These are phyloP conservation scores for Wallacemonas collosoma DNA, from an alignment of 208 protist genomes.

Conservation along the genomic window DNA sequence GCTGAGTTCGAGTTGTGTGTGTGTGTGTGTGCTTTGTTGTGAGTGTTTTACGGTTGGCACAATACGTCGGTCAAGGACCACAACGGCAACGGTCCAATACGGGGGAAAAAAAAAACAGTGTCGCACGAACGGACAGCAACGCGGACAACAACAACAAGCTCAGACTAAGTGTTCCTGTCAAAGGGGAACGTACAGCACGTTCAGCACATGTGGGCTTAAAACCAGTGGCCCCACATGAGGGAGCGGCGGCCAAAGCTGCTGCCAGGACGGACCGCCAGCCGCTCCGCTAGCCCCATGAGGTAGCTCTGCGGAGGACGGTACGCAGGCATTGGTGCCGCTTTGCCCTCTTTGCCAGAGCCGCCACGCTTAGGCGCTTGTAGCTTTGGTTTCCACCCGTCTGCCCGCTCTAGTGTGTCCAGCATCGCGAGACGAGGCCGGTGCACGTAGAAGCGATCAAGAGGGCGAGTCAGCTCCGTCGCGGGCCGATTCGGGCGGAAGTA, in stretches of 20 bases:
- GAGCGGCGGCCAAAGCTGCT: slow-evolving; percentile 79
- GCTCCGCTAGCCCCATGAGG: slow-evolving; percentile 86
- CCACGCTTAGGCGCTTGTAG: slow-evolving; percentile 52
- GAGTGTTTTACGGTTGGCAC: background rate
- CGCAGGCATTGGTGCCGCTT: slow-evolving; percentile 46
- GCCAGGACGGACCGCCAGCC: slow-evolving; percentile 76
- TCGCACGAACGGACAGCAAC: background rate
- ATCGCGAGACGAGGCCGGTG: slow-evolving; percentile 48
- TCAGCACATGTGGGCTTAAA: slow-evolving; percentile 31
- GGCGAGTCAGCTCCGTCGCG: slow-evolving; percentile 71
- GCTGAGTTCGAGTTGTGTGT: background rate
- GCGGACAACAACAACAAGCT: background rate
- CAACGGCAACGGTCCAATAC: background rate
- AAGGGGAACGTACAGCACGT: background rate
- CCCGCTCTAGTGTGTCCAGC: slow-evolving; percentile 21
- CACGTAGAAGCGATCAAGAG: slow-evolving; percentile 75
- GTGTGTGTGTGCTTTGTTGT: background rate
- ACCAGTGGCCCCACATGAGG: slow-evolving; percentile 91
- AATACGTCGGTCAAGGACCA: background rate
- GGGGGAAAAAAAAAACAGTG: background rate
- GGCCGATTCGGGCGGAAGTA: slow-evolving; percentile 84
- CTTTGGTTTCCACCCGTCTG: slow-evolving; percentile 45
- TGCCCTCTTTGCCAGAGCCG: background rate
- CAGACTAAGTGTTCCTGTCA: background rate
- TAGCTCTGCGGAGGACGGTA: slow-evolving; percentile 84